Base-by-base conservation (phyloP, 257 asterid species). In the Linderniella brevidens region DNA sequence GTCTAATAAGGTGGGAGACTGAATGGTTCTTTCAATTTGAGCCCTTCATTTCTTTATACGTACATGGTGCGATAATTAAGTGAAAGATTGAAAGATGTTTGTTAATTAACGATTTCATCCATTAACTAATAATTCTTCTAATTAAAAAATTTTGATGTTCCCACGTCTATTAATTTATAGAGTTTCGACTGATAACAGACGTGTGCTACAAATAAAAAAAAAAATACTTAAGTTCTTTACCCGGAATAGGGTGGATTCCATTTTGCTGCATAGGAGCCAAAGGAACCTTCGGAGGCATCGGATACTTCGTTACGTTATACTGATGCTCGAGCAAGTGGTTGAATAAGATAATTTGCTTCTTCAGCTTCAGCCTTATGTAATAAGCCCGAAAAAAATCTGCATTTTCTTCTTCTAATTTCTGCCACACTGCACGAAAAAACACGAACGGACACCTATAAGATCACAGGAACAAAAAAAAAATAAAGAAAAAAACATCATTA, bases 361-460 rank as follows among this genome's bases (percentile, higher is more conserved):
- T 88, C 80, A 88, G 57, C 60, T 84, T 84, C 48, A 88, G 92
- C 72, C 96, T 70, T 67, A 84, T 88, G 72, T 80, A 84, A 76
- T 88, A 88, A 36, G 81, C 87, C 58, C 94, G 74, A 62, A 84
- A 88, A 64, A 88, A 88, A 37, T 84, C 94, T 0, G 96, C 77
- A 69, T 88, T 88, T 68, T 88, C 96, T 64, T 88, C 96, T 76
- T 88, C 98, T 64, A 88, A 56, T 66, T 84, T 88, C 72, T 84
- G 96, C 98, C 98, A 88, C 52, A 88, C 98, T 88, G 52, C 57
- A 40, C 18, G 60, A 39, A 54, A 41, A 63, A 41, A 44, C 41
- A 55, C 19, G 36, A 53, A 36, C 0, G n/a, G n/a, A n/a, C n/a
- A n/a, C n/a, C n/a, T n/a, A n/a, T n/a, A n/a, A n/a, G n/a, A 25